Conservation (phyloP, 2,329 filamentous ascomycete species). For the Trichoderma guizhouense region DNA sequence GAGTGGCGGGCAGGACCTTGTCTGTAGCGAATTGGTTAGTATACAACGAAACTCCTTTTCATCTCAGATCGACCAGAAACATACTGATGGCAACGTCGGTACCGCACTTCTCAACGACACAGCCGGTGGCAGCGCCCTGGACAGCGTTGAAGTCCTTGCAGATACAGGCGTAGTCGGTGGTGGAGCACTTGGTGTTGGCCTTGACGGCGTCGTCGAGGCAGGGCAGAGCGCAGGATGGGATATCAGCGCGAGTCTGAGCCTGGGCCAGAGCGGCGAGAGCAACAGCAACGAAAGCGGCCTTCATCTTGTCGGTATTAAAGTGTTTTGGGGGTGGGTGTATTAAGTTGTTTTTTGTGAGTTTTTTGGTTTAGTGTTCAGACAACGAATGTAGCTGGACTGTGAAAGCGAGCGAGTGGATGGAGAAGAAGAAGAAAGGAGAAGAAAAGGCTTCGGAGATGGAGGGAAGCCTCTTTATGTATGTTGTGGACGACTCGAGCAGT, state of each 20-base stretch:
- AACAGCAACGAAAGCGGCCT: slow-evolving; percentile 34
- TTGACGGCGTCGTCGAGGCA: slow-evolving; percentile 36
- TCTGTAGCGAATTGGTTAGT: slow-evolving; percentile 25
- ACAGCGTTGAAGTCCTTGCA: slow-evolving; percentile 34
- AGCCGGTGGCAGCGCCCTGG: slow-evolving; percentile 32
- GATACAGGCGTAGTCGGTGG: slow-evolving; percentile 35
- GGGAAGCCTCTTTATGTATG: slow-evolving; percentile 32
- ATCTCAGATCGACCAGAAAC: slow-evolving; percentile 20
- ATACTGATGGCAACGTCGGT: slow-evolving; percentile 37
- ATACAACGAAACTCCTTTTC: background rate
- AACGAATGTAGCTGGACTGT: slow-evolving; percentile 31
- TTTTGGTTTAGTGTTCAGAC: slow-evolving; percentile 21
- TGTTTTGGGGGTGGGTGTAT: background rate
- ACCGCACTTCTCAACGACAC: slow-evolving; percentile 37
- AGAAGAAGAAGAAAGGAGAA: slow-evolving; percentile 22
- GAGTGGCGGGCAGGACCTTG: slow-evolving; percentile 38
- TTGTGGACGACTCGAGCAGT: background rate
- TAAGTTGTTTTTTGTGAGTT: slow-evolving; percentile 12
- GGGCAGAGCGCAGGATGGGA: slow-evolving; percentile 38
- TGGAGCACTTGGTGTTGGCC: slow-evolving; percentile 31
- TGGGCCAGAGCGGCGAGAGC: slow-evolving; percentile 34
- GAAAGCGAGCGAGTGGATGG: slow-evolving; percentile 29
- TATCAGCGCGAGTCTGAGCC: slow-evolving; percentile 34
- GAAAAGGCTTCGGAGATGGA: background rate
- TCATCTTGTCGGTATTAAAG: slow-evolving; percentile 35